phyloP scores from a whole-genome alignment of 768 basidiomycete species.

The Daedalea quercina region DNA sequence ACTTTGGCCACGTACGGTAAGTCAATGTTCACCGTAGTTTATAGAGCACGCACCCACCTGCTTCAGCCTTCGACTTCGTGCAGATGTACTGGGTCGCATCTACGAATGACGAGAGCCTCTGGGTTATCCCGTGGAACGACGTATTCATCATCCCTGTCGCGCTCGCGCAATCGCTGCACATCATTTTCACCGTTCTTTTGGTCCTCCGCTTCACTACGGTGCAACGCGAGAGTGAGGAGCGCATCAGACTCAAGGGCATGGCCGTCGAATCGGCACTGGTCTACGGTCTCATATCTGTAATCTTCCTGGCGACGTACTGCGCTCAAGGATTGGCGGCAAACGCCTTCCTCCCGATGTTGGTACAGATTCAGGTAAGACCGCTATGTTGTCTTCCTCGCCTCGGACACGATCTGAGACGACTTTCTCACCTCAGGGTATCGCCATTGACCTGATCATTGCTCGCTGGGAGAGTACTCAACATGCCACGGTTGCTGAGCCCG shows the following conservation, averaged over 20 bases:
- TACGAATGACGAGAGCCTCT: background rate
- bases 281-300: slow-evolving; percentile 17
- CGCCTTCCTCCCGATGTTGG: slow-evolving; percentile 17
- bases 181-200: slow-evolving; percentile 16
- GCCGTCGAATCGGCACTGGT: slow-evolving; percentile 20
- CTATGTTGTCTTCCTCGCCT: background rate
- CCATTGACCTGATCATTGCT: slow-evolving; percentile 17
- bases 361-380: slow-evolving; percentile 16
- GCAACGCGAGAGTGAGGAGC: slow-evolving; percentile 11
- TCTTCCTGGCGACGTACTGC: slow-evolving; percentile 18
- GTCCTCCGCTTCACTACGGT: slow-evolving; percentile 12
- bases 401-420: background rate
- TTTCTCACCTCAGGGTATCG: slow-evolving; percentile 14
- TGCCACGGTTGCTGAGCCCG: slow-evolving; percentile 3
- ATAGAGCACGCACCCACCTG: background rate
- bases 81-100: background rate
- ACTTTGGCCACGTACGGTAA: background rate
- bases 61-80: background rate
- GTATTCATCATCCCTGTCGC: slow-evolving; percentile 9
- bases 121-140: background rate
- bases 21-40: background rate
- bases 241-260: slow-evolving; percentile 15
- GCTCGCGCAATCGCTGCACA: slow-evolving; percentile 16
- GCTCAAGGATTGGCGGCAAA: slow-evolving; percentile 9
- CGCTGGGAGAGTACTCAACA: slow-evolving; percentile 13